Base-by-base conservation (phyloP, 805 yeast genomes). In the Ogataea philodendri region DNA sequence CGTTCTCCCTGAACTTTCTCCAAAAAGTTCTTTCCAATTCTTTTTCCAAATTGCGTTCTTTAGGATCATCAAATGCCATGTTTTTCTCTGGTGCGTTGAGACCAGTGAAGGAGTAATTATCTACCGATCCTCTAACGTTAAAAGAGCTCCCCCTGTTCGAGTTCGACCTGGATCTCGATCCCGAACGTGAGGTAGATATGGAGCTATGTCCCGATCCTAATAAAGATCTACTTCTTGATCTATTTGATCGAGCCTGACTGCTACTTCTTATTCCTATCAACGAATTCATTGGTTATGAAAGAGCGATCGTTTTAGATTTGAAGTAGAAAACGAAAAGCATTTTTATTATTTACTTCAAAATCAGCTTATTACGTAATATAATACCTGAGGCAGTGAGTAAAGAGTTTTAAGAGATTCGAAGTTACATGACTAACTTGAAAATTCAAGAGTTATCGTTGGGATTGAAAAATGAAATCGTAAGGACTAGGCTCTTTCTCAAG, bases 221-320 rank as follows among this genome's bases (percentile, higher is more conserved):
- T 7, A 37, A 35, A 8, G 45, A 41, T 25, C 35, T 30, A 26
- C 48, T 40, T 32, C 46, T 30, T 3, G 45, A 41, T 15, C 45
- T 38, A 15, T 31, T 41, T 5, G 43, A 39, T 13, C 45, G 37
- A 3, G 39, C 29, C 15, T 44, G 42, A n/a, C 41, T 36, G 4
- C 26, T 26, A 29, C 39, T 41, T 26, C 41, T 31, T 3, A 31
- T 32, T 13, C 25, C 30, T 22, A 16, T 26, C 18, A 37, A 22
- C n/a, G 29, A 49, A 67, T 15, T 70, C 76, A 9, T 81, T 74
- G n/a, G n/a, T n/a, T n/a, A n/a, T n/a, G n/a, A n/a, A n/a, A n/a
- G n/a, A n/a, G n/a, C n/a, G n/a, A n/a, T n/a, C n/a, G n/a, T n/a
- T n/a, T n/a, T n/a, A n/a, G n/a, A n/a, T n/a, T n/a, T n/a, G n/a